phyloP scores from a whole-genome alignment of 148 eudicot genomes.

The Camellia sinensis region DNA sequence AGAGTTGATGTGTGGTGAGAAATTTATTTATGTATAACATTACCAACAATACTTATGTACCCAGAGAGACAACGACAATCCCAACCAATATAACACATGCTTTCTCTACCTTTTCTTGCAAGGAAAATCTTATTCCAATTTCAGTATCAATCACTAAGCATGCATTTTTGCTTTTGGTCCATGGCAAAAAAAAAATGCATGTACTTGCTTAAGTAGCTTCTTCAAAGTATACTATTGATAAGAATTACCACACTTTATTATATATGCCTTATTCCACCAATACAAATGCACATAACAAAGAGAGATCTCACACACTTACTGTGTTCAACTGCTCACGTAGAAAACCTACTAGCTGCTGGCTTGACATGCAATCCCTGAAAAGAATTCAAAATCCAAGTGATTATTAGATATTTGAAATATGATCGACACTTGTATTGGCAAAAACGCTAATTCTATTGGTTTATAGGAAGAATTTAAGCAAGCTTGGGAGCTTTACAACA shows the following conservation, averaged over 20 bases:
- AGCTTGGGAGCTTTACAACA: background rate
- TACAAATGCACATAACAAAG: background rate
- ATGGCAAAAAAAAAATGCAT: no score
- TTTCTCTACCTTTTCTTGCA: background rate
- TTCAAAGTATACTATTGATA: background rate
- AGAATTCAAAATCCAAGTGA: background rate
- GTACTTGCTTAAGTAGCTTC: slow-evolving; percentile 10
- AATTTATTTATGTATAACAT: no score
- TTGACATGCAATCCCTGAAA: slow-evolving; percentile 97
- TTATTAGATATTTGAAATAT: background rate
- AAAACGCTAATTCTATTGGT: background rate
- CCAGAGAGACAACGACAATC: background rate
- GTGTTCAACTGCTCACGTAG: slow-evolving; percentile 66
- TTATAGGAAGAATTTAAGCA: background rate
- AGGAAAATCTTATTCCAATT: background rate
- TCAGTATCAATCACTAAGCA: background rate
- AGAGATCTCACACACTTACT: slow-evolving; percentile 36
- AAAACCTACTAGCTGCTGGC: slow-evolving; percentile 94
- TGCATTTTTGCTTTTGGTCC: background rate
- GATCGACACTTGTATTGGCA: background rate
- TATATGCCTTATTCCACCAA: background rate
- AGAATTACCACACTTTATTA: background rate
- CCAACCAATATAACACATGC: background rate
- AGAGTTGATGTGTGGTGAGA: no score
- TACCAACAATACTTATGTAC: no score